Base-by-base conservation (phyloP, 345 rosid genomes). In the Passiflora organensis region DNA sequence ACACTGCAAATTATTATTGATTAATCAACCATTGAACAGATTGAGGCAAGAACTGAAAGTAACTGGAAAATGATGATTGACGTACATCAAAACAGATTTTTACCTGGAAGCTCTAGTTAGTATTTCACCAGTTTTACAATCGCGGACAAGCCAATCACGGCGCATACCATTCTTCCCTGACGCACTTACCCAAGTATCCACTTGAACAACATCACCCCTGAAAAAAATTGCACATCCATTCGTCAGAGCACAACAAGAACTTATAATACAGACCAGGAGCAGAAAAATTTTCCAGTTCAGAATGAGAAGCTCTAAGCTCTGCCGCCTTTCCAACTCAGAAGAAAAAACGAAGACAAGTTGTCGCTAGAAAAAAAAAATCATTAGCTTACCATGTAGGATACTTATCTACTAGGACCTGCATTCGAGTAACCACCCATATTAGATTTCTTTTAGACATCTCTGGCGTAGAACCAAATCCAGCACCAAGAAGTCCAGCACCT, bases 111-210 rank as follows among this genome's bases (percentile, higher is more conserved):
- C 99, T 68, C 99, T 70, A 12, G 88, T 87, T 68, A 94, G 74
- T 47, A 55, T 73, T 71, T 94, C 81, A 45, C 99, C 97, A 24
- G 91, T 85, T 68, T 69, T 72, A 47, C 79, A 24, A 62, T 94
- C 89, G 11, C 86, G 83, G 17, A 94, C 67, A 48, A 80, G 77
- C 97, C 93, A 94, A 79, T 85, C 99, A 58, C 99, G 94, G 5
- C 97, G 88, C 97, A 89, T 86, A 14, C 97, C 96, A 59, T 89
- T 89, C 71, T 89, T 94, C 45, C 99, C 96, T 0, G 99, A 89
- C 21, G 71, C 74, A 82, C 80, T 75, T 49, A 75, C 95, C 96
- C 97, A 89, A 4, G 97, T 87, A 69, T 94, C 91, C 10, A 87
- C 88, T 55, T 89, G 70, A 21, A 94, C 90, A 58, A 79, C 85